Percentiles rank a stretch among this genome's conserved stretches.
Evolutionary conservation across 2,329 filamentous ascomycete species (phyloP).

Genomic region (Sporothrix schenckii): DNA sequence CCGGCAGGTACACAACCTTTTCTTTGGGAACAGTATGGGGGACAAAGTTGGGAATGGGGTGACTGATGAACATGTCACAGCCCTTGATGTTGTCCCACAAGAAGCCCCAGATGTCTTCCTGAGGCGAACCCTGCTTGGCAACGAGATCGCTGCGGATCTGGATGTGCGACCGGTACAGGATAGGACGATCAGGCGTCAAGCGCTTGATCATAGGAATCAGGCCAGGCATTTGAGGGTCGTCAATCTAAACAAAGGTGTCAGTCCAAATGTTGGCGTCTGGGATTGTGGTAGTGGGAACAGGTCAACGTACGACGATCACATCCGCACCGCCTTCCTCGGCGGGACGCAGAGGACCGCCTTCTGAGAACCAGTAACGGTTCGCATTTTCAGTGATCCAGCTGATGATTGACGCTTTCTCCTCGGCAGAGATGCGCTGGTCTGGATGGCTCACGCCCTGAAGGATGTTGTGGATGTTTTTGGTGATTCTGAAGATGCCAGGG

Average conservation of each 20-base stretch:
- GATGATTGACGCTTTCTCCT: constrained; percentile 65
- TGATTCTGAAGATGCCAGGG: constrained; percentile 78
- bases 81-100: constrained; percentile 71
- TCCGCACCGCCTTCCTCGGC: constrained; percentile 72
- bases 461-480: constrained; percentile 87
- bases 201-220: constrained; percentile 76
- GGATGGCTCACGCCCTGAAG: constrained; percentile 74
- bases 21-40: constrained; percentile 65
- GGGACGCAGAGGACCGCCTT: constrained; percentile 67
- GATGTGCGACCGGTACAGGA: constrained; percentile 82
- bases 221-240: constrained; percentile 83
- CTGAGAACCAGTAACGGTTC: constrained; percentile 70
- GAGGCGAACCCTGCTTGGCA: constrained; percentile 63
- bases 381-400: constrained; percentile 77
- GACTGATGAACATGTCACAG: constrained; percentile 79
- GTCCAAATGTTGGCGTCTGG: too few species aligned
- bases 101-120: constrained; percentile 74
- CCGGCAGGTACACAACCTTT: constrained; percentile 74
- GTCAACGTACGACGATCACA: constrained; percentile 62
- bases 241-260: constrained; percentile 54
- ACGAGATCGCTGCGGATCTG: constrained; percentile 77
- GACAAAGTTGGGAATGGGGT: constrained; percentile 76
- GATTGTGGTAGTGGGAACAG: not conserved
- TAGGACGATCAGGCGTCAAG: constrained; percentile 69
- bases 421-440: constrained; percentile 63